Conservation (phyloP, 306 rosid genomes). For the Corylus heterophylla region DNA sequence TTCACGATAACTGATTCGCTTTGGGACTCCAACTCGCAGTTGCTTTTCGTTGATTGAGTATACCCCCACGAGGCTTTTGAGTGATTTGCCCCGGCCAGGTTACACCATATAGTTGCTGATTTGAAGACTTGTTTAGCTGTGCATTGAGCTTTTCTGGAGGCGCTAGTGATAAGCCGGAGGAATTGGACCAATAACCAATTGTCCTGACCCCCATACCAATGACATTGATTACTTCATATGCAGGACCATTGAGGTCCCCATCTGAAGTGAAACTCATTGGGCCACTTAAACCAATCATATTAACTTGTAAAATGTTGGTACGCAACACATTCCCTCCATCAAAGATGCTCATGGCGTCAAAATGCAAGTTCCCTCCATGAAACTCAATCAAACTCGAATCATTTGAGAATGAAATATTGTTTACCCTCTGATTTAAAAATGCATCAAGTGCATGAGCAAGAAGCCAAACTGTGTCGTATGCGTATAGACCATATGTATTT, state of each 20-base stretch:
- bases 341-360: constrained; percentile 69
- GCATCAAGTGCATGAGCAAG: constrained; percentile 79
- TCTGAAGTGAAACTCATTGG: constrained; percentile 53
- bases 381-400: constrained; percentile 48
- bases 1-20: constrained; percentile 50
- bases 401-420: constrained; percentile 53
- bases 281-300: constrained; percentile 79
- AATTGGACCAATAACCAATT: constrained; percentile 92
- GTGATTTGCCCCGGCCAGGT: constrained; percentile 82
- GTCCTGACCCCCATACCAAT: constrained; percentile 59
- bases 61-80: constrained; percentile 85
- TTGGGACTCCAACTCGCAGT: constrained; percentile 74
- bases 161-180: constrained; percentile 62
- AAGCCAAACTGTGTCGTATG: constrained; percentile 81
- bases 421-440: constrained; percentile 66
- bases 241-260: constrained; percentile 56
- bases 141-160: constrained; percentile 60
- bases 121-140: constrained; percentile 40
- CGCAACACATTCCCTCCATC: constrained; percentile 58
- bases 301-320: constrained; percentile 46
- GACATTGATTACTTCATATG: constrained; percentile 81
- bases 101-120: constrained; percentile 39
- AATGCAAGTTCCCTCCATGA: constrained; percentile 42
- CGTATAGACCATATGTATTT: constrained; percentile 52
- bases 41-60: constrained; percentile 78